Percentiles rank a stretch among this genome's conserved stretches.
Evolutionary conservation across 1,284 basidiomycete genomes (phyloP).

Genomic region (Coniophora puteana): DNA sequence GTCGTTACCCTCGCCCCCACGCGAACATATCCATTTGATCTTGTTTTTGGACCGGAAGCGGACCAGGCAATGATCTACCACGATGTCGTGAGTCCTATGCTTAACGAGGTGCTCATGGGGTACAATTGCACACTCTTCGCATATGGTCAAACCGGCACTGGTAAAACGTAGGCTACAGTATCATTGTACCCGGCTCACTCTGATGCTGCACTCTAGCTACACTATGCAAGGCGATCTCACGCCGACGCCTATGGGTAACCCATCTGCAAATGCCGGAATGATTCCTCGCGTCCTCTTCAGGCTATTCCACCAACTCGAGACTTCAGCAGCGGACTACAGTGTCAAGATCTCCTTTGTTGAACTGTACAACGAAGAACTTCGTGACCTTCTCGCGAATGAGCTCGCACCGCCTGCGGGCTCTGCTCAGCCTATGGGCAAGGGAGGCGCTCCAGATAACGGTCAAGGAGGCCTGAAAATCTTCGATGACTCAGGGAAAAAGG

Average conservation of each 20-base stretch:
- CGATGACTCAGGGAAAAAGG: constrained; percentile 85
- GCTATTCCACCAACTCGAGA: constrained; percentile 87
- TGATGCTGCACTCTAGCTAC: constrained; percentile 48
- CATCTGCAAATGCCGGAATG: constrained; percentile 90
- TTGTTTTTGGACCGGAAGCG: constrained; percentile 95
- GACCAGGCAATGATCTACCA: constrained; percentile 95
- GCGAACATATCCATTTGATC: constrained; percentile 87
- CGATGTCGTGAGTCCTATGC: constrained; percentile 90
- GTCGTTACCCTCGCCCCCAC: constrained; percentile 65
- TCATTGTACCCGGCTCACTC: constrained; percentile 4
- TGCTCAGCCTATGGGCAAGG: constrained; percentile 71
- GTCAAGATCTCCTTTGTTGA: constrained; percentile 96
- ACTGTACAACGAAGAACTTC: constrained; percentile 99
- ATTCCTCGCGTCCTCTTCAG: constrained; percentile 95
- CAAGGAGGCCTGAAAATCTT: constrained; percentile 80
- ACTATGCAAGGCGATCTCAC: constrained; percentile 94
- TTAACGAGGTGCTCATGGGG: constrained; percentile 90
- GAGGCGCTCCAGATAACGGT: constrained; percentile 32
- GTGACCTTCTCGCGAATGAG: constrained; percentile 83
- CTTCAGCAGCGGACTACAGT: constrained; percentile 77
- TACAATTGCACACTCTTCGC: constrained; percentile 99
- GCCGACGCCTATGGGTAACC: constrained; percentile 82
- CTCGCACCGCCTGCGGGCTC: constrained; percentile 57
- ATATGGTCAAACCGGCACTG: constrained; percentile 98
- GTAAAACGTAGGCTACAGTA: constrained; percentile 84